Evolutionary conservation across 345 rosid genomes (phyloP), one percentile per base, ranked within the genome.

Genomic region (Corymbia maculata): DNA sequence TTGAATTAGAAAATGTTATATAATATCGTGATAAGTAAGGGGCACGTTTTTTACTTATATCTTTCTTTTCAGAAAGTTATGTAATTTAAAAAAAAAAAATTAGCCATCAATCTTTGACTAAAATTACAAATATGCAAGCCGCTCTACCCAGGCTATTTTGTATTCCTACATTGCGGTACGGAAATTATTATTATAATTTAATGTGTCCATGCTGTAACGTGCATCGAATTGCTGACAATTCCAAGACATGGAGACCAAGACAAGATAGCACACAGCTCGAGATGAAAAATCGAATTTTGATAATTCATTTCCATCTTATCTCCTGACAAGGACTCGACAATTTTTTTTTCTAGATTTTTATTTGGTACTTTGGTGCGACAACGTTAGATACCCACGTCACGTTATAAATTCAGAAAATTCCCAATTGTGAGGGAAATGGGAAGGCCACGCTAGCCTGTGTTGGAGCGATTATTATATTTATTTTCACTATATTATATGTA

Each of bases 1-100:
- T 70, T 70, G 7, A 3, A 1, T 70, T 4, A 8, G 24, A 70
- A 32, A 8, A 32, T 16, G 13, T 70, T 6, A 70, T 32, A 2
- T 19, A 10, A 32, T 32, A 7, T n/a, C 4, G 36, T 64, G 75
- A 64, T 5, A 0, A 30, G 42, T 13, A 32, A 32, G 47, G 80
- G 8, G 47, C 80, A 32, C 2, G 0, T 6, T 70, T 70, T 36
- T 70, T 9, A 5, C 7, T 0, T 0, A 8, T 32, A 32, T 70
- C 16, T 70, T 32, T 70, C 47, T 70, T 32, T 32, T 6, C 12
- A 36, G 24, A 75, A 75, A 75, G 49, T 75, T 42, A 36, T 70
- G 26, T 19, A 36, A 17, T 70, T 70, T 55, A 55, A 47, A 42
- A 75, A 36, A 36, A 75, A 70, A 11, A 13, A 70, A 44, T 2